These are phyloP conservation scores for Emmonsiellopsis sp. DNA, from an alignment of 2,329 filamentous ascomycete genomes.

Conservation along the genomic window DNA sequence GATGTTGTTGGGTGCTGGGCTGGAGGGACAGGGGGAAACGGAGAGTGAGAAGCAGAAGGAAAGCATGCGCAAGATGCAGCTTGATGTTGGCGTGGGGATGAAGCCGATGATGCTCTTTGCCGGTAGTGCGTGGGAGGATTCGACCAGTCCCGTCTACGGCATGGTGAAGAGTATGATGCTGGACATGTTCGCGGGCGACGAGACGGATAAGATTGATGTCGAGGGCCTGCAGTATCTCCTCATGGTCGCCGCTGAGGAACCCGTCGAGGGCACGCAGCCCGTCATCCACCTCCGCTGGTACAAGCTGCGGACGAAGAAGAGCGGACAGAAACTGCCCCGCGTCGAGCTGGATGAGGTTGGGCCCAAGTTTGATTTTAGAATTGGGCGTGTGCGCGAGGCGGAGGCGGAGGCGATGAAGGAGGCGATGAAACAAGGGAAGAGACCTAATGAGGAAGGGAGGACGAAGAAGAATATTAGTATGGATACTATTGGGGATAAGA, in stretches of 20 bases:
- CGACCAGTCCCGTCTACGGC: conserved; percentile 68
- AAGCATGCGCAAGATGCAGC: conserved; percentile 52
- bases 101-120: conserved; percentile 89
- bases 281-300: conserved; percentile 65
- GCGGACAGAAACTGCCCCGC: conserved; percentile 74
- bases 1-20: conserved; percentile 50
- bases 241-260: conserved; percentile 66
- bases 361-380: conserved; percentile 80
- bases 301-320: conserved; percentile 74
- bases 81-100: conserved; percentile 60
- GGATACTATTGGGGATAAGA: conserved; percentile 89
- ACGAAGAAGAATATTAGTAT: conserved; percentile 96
- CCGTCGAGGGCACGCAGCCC: conserved; percentile 30
- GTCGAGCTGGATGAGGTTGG: conserved; percentile 95
- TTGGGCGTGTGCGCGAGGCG: conserved; percentile 71
- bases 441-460: conserved; percentile 40
- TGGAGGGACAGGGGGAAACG: conserved; percentile 34
- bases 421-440: conserved; percentile 77
- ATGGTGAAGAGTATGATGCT: conserved; percentile 78
- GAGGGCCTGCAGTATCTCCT: conserved; percentile 90
- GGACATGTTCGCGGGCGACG: conserved; percentile 84
- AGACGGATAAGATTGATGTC: conserved; percentile 76
- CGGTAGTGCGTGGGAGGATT: conserved; percentile 77
- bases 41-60: conserved; percentile 52
- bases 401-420: conserved; percentile 76